These are phyloP conservation scores for Linnemannia elongata DNA, from an alignment of 192 early-diverging fungal species.

Conservation along the genomic window DNA sequence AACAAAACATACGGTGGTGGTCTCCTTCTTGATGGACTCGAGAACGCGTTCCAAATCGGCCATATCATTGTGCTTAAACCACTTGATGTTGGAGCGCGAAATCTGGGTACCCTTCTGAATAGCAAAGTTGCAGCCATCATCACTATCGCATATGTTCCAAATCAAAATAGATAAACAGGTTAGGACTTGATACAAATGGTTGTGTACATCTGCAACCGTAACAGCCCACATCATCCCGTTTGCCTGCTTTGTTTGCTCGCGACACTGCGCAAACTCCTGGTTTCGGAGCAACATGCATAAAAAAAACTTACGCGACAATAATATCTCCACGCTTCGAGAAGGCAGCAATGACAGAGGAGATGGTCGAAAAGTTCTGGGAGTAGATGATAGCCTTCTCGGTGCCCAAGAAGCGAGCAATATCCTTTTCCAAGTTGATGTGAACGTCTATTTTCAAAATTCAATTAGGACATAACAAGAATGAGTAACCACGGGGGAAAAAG, in stretches of 20 bases:
- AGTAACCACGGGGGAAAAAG: background rate
- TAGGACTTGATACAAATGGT: background rate
- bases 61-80: conserved; percentile 98
- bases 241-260: background rate
- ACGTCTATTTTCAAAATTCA: conserved; percentile 74
- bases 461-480: background rate
- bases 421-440: conserved; percentile 92
- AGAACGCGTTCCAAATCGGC: conserved; percentile 91
- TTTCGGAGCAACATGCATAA: background rate
- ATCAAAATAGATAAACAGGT: conserved; percentile 2
- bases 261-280: background rate
- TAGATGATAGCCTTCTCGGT: conserved; percentile 92
- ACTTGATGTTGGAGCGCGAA: conserved; percentile 90
- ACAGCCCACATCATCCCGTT: background rate
- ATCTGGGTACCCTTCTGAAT: conserved; percentile 92
- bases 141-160: conserved; percentile 61
- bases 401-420: conserved; percentile 88
- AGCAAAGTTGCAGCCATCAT: conserved; percentile 90
- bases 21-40: conserved; percentile 78
- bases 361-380: conserved; percentile 94
- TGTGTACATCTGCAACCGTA: background rate
- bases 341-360: conserved; percentile 92
- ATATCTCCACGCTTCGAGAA: conserved; percentile 98
- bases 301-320: conserved; percentile 82
- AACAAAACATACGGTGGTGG: conserved; percentile 59